Conservation (phyloP, 129 eudicot species). For the Logfia minima region DNA sequence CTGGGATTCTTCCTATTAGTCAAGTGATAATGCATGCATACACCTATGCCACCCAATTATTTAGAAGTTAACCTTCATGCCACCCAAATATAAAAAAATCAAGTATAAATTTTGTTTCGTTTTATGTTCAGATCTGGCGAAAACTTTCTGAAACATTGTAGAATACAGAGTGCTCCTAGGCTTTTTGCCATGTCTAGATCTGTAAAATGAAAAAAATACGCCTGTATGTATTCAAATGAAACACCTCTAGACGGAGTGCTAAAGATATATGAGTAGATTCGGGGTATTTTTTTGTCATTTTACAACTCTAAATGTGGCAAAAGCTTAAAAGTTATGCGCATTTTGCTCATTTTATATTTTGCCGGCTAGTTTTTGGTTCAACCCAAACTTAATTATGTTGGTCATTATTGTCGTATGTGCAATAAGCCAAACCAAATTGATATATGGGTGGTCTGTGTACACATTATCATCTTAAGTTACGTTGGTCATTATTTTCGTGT, state of each 20-base stretch:
- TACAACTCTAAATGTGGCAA: background rate
- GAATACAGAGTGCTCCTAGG: background rate
- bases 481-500: background rate
- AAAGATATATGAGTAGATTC: background rate
- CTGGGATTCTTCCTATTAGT: too few relatives aligned
- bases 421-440: too few relatives aligned
- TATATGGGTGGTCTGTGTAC: too few relatives aligned
- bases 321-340: background rate
- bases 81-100: too few relatives aligned
- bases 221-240: background rate
- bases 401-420: background rate
- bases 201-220: background rate
- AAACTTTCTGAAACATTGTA: background rate
- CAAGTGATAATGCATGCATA: too few relatives aligned
- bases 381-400: background rate
- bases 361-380: background rate
- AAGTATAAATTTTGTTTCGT: background rate
- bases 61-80: too few relatives aligned
- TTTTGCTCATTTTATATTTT: background rate
- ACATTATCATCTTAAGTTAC: too few relatives aligned
- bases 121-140: background rate
- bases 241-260: background rate
- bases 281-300: background rate
- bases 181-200: background rate
- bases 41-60: too few relatives aligned